phyloP scores from a whole-genome alignment of 2,329 filamentous ascomycete genomes.

The Phyllosticta capitalensis region DNA sequence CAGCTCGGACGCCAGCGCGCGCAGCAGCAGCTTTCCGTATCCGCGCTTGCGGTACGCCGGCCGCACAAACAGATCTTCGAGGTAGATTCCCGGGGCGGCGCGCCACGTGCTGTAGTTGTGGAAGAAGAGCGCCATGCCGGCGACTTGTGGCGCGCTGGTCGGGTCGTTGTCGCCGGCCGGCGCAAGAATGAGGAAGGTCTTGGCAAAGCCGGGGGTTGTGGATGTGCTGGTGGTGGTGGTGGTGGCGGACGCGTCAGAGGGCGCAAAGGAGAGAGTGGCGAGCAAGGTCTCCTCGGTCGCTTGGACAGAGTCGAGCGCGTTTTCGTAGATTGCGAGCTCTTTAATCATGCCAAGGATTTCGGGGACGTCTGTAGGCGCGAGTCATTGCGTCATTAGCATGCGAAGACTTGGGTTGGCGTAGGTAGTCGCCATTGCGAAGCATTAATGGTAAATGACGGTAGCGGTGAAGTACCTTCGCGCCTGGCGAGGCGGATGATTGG shows the following conservation, averaged over 20 bases:
- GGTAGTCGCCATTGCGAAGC: neutral
- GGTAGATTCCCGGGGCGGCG: conserved; percentile 75
- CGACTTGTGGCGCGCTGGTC: conserved; percentile 44
- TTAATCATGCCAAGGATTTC: conserved; percentile 73
- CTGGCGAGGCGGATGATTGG: conserved; percentile 49
- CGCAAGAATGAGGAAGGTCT: conserved; percentile 56
- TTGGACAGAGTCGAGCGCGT: conserved; percentile 62
- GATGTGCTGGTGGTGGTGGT: conserved; percentile 31
- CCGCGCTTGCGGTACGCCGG: conserved; percentile 61
- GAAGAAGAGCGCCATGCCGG: conserved; percentile 83
- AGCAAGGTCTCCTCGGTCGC: conserved; percentile 67
- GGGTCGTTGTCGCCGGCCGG: conserved; percentile 27
- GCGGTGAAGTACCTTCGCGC: conserved; percentile 44
- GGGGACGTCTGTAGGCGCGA: conserved; percentile 54
- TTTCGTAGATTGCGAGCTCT: conserved; percentile 82
- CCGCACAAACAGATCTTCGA: conserved; percentile 86
- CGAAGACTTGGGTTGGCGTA: neutral
- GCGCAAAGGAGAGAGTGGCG: conserved; percentile 69
- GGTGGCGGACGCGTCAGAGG: conserved; percentile 11
- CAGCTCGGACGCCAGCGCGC: conserved; percentile 70
- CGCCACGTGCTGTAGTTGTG: conserved; percentile 96
- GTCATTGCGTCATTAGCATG: conserved; percentile 5
- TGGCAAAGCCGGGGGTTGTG: conserved; percentile 49
- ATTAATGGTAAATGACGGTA: too few species aligned
- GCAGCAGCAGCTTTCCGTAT: conserved; percentile 68